Percentiles rank a stretch among this genome's conserved stretches.
Evolutionary conservation across 2,329 filamentous ascomycete genomes (phyloP).

Genomic region (Aureobasidium sp.): DNA sequence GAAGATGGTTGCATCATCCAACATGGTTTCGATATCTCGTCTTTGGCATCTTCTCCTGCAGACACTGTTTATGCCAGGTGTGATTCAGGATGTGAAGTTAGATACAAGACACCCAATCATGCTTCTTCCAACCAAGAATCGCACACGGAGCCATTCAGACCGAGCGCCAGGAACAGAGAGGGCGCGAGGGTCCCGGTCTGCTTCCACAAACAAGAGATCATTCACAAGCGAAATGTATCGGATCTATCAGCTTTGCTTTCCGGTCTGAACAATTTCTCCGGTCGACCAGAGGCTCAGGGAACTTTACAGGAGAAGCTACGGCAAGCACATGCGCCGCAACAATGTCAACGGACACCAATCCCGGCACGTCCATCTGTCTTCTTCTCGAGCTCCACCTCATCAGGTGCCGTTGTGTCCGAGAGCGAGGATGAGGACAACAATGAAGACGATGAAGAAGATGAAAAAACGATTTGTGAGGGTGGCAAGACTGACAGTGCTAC

Average conservation of each 20-base stretch:
- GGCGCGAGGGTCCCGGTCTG: constrained; percentile 1
- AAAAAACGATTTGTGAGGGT: background rate
- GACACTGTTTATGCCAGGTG: background rate
- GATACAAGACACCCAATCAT: background rate
- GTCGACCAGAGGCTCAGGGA: background rate
- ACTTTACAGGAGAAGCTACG: background rate
- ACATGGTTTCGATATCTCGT: background rate
- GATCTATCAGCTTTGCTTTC: background rate
- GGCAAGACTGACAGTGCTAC: background rate
- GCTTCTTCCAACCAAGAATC: background rate
- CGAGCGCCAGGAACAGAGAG: background rate
- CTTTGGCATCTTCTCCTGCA: background rate
- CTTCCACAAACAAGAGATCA: constrained; percentile 4
- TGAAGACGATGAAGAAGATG: background rate
- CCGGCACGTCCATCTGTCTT: background rate
- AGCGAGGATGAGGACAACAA: background rate
- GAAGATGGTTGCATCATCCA: constrained; percentile 6
- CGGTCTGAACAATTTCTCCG: background rate
- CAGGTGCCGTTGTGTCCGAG: background rate
- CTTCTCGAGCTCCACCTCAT: background rate
- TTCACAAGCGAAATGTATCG: background rate
- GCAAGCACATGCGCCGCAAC: background rate
- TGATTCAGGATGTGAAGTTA: background rate
- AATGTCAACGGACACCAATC: background rate
- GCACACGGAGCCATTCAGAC: background rate